These are phyloP conservation scores for Gloeostereum incarnatum DNA, from an alignment of 768 basidiomycete genomes.

Conservation along the genomic window DNA sequence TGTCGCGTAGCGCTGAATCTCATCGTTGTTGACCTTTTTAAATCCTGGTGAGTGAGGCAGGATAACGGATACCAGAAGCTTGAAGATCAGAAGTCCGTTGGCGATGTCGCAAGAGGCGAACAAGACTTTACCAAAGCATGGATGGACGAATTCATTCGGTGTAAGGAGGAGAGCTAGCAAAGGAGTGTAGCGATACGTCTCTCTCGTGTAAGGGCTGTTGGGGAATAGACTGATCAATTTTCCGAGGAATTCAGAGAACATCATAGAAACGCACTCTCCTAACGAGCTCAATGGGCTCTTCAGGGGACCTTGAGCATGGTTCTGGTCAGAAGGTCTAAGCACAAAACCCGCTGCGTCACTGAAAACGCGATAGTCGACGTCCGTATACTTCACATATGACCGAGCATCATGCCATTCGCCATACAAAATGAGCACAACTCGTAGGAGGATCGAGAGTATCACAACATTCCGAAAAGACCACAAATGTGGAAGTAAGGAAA, in stretches of 20 bases:
- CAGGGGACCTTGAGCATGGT: constrained; percentile 55
- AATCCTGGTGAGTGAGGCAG: constrained; percentile 20
- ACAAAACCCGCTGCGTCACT: constrained; percentile 81
- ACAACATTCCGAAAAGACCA: constrained; percentile 44
- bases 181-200: constrained; percentile 96
- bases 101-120: constrained; percentile 80
- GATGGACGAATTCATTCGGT: constrained; percentile 75
- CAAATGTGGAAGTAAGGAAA: constrained; percentile 14
- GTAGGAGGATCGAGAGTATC: constrained; percentile 44
- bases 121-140: constrained; percentile 85
- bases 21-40: neutral
- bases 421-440: constrained; percentile 68
- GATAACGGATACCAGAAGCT: constrained; percentile 42
- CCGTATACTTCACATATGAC: constrained; percentile 91
- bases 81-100: constrained; percentile 66
- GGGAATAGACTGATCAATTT: constrained; percentile 8
- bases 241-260: constrained; percentile 1
- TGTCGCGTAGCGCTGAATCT: constrained; percentile 24
- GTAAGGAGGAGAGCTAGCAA: constrained; percentile 74
- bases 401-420: constrained; percentile 86
- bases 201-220: constrained; percentile 76
- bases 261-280: constrained; percentile 62
- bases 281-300: constrained; percentile 27
- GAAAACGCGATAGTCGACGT: constrained; percentile 95
- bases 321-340: constrained; percentile 34